phyloP scores from a whole-genome alignment of 768 basidiomycete species.

The Amanita fuliginea region DNA sequence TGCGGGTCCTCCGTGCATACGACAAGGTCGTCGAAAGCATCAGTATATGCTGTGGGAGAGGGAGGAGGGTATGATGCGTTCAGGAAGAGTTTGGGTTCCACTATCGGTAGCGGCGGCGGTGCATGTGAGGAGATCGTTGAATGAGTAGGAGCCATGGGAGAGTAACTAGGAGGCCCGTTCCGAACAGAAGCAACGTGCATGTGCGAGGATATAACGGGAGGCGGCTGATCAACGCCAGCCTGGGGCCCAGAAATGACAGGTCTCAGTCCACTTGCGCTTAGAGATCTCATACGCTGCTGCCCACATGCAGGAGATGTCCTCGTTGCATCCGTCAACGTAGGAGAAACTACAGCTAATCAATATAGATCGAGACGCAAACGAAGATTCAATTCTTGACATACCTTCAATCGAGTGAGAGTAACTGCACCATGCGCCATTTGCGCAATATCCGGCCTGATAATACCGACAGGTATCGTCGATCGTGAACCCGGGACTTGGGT shows the following conservation, averaged over 20 bases:
- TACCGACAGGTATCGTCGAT: constrained; percentile 18
- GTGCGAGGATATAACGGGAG: not conserved
- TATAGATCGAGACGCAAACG: not conserved
- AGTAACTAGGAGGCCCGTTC: not conserved
- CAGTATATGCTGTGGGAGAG: not conserved
- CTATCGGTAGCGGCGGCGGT: not conserved
- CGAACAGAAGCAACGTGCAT: not conserved
- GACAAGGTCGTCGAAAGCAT: constrained; percentile 9
- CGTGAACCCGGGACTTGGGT: constrained; percentile 12
- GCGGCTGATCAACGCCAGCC: not conserved
- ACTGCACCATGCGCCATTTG: constrained; percentile 19
- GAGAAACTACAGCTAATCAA: not conserved
- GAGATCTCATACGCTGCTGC: not conserved
- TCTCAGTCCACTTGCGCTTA: not conserved
- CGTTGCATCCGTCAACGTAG: not conserved
- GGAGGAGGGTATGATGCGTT: not conserved
- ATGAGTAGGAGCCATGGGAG: not conserved
- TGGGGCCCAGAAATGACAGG: not conserved
- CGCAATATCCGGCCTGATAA: constrained; percentile 18
- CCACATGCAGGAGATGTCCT: not conserved
- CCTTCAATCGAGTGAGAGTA: constrained; percentile 10
- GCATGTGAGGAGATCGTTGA: not conserved
- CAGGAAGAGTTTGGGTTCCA: not conserved
- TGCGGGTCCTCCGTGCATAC: constrained; percentile 16
- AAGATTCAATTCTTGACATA: not conserved